phyloP scores from a whole-genome alignment of 208 protist genomes.

The Leishmania arabica region DNA sequence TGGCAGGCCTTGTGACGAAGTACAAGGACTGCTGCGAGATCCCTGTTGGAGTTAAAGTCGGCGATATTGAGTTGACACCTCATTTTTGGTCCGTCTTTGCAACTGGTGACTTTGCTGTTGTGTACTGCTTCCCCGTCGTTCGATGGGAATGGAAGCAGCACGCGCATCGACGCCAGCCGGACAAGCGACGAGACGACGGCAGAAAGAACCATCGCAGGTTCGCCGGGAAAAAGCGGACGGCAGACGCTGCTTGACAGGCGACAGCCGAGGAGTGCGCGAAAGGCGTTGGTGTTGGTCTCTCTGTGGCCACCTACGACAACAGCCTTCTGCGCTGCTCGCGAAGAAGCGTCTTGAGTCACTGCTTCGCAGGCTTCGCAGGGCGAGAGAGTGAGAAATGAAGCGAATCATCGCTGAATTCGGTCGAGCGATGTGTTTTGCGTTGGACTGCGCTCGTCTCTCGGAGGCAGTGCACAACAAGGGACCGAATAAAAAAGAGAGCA shows the following conservation, averaged over 20 bases:
- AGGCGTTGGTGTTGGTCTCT: not conserved
- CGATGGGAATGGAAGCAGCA: slow-evolving; percentile 34
- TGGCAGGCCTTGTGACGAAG: slow-evolving; percentile 43
- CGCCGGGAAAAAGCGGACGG: slow-evolving; percentile 19
- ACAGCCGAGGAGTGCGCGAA: not conserved
- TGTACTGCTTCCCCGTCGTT: slow-evolving; percentile 66
- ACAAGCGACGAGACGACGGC: no score
- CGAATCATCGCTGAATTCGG: not conserved
- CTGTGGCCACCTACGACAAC: no score
- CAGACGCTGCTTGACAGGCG: not conserved
- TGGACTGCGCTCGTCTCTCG: not conserved
- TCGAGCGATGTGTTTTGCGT: not conserved
- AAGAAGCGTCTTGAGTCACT: not conserved
- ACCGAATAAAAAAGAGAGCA: not conserved
- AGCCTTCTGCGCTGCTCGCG: not conserved
- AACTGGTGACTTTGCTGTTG: slow-evolving; percentile 50
- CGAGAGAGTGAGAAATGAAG: not conserved
- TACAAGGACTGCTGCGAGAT: slow-evolving; percentile 43
- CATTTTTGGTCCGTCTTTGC: slow-evolving; percentile 76
- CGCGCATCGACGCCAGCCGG: not conserved
- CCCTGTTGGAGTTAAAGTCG: slow-evolving; percentile 41
- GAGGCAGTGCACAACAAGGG: not conserved
- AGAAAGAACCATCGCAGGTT: not conserved
- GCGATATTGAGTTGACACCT: slow-evolving; percentile 34
- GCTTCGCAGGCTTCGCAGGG: not conserved